Conservation (phyloP, 2,329 filamentous ascomycete genomes). For the Colletotrichum sp. region DNA sequence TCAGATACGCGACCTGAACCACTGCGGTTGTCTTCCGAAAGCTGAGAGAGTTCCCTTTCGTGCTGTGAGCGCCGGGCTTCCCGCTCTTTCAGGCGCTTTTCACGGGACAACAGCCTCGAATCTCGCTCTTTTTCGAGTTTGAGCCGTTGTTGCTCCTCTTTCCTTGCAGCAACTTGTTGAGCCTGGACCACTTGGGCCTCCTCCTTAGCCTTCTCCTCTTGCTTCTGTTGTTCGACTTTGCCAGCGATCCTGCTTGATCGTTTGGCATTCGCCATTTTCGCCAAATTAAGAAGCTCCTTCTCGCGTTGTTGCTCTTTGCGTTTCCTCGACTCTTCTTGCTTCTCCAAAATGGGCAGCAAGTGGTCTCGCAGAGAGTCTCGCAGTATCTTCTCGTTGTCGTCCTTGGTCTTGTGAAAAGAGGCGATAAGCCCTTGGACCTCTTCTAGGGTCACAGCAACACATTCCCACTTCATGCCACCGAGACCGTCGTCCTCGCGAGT, state of each 20-base stretch:
- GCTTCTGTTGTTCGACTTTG: conserved; percentile 78
- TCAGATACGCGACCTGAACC: conserved; percentile 73
- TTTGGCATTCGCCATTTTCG: conserved; percentile 93
- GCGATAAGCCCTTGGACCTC: conserved; percentile 78
- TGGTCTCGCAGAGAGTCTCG: conserved; percentile 75
- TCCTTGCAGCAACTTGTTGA: conserved; percentile 70
- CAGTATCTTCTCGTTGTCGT: conserved; percentile 84
- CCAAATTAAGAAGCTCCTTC: conserved; percentile 79
- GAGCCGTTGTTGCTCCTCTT: conserved; percentile 66
- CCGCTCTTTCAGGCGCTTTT: conserved; percentile 84
- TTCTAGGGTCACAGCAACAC: conserved; percentile 79
- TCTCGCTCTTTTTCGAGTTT: conserved; percentile 77
- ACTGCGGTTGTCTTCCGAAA: conserved; percentile 77
- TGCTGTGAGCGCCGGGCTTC: conserved; percentile 83
- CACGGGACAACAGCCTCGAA: conserved; percentile 80
- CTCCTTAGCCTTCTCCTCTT: conserved; percentile 74
- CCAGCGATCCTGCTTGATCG: conserved; percentile 87
- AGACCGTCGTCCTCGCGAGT: conserved; percentile 65
- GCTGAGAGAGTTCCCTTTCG: conserved; percentile 80
- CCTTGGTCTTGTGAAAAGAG: conserved; percentile 75
- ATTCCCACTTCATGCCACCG: conserved; percentile 87
- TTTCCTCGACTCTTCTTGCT: conserved; percentile 77
- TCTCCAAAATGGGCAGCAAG: conserved; percentile 83
- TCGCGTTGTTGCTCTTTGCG: conserved; percentile 71
- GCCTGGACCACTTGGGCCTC: conserved; percentile 68